Base-by-base conservation (phyloP, 139 green algal genomes). In the Chlamydomonas sp. region DNA sequence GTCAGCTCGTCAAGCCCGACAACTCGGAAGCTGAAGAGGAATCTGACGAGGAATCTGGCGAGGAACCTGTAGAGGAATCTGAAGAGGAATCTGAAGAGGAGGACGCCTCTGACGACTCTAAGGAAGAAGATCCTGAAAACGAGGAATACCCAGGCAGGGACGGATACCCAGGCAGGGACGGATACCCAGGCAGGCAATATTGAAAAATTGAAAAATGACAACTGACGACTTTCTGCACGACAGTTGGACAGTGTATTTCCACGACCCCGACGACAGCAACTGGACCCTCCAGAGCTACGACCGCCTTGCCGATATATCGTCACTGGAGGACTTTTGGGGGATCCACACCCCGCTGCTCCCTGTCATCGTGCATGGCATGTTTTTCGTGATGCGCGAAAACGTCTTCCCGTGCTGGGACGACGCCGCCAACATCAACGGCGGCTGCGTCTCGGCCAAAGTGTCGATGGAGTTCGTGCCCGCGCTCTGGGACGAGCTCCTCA, bases 331-430 rank as follows among this genome's bases (percentile, higher is more conserved):
- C 35, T 48, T 62, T 5, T 63, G 43, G 65, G 39, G 34, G 43
- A 3, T 62, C 8, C 48, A 62, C 38, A 16, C 10, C 10, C 6
- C 60, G 29, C 13, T 47, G 60, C 20, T 5, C 20, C 22, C 20
- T 6, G 10, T 47, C 22, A 20, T 67, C 29, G 5, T 10, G 10
- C 65, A 26, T 30, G 65, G 65, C 37, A 71, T 71, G 43, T 71
- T 61, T 10, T 71, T 71, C 38, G n/a, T 60, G 20, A 71, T 71
- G 65, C 37, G 65, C 5, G 65, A 71, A 31, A 6, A 71, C 65
- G 65, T 71, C 26, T 71, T 71, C 39, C 65, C 65, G 43, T 71
- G 65, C 65, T 71, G 65, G 65, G 65, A 71, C 65, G 65, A 71
- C 39, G 3, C 4, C 4, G 3, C 22, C 65, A 71, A 71, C 65